Conservation (phyloP, 2,329 filamentous ascomycete genomes). For the Calonectria fujianensis region DNA sequence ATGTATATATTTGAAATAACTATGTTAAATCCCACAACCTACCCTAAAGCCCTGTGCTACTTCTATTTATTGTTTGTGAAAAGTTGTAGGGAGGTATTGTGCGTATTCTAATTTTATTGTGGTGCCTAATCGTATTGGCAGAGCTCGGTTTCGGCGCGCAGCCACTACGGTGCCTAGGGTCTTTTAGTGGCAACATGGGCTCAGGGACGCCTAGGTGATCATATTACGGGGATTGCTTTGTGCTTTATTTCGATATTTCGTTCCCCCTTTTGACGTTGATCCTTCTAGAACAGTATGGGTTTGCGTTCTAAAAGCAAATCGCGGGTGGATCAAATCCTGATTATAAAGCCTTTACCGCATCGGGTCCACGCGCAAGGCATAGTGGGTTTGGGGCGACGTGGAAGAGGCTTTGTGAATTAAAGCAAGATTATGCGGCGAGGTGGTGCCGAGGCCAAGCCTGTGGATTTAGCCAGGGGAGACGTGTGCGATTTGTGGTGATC, state of each 20-base stretch:
- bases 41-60: background rate
- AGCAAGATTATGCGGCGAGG: constrained; percentile 23
- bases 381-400: constrained; percentile 10
- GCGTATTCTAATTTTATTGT: background rate
- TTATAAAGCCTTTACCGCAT: constrained; percentile 6
- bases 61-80: background rate
- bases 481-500: constrained; percentile 16
- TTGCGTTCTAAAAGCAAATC: constrained; percentile 4
- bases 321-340: background rate
- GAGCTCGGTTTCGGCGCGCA: background rate
- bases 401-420: constrained; percentile 6
- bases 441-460: constrained; percentile 2
- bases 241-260: background rate
- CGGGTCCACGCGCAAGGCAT: constrained; percentile 8
- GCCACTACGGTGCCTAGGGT: background rate
- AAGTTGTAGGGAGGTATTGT: background rate
- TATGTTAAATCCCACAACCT: background rate
- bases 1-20: background rate
- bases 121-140: background rate
- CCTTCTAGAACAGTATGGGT: constrained; percentile 3
- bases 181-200: background rate
- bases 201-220: background rate
- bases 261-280: background rate
- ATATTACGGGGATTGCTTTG: background rate
- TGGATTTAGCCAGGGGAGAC: constrained; percentile 19